Evolutionary conservation across 495 filamentous ascomycete species (phyloP).

Genomic region (Penicillium macrosclerotiorum): DNA sequence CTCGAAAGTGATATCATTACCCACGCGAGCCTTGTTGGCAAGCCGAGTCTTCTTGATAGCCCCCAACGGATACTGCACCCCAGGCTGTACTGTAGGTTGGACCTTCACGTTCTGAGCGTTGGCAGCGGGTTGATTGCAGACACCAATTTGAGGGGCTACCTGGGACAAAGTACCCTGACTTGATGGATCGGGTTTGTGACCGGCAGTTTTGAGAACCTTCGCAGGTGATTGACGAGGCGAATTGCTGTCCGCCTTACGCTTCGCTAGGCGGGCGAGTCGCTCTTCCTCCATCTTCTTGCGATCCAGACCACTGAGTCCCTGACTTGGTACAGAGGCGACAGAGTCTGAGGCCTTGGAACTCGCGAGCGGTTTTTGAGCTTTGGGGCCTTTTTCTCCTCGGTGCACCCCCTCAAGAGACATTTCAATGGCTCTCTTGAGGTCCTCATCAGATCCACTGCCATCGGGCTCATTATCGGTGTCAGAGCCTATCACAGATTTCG

Average conservation of each 20-base stretch:
- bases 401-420: constrained; percentile 39
- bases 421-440: constrained; percentile 51
- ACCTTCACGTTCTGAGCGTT: neutral
- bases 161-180: neutral
- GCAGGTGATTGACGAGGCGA: neutral
- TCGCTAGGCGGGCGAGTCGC: constrained; percentile 64
- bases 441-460: constrained; percentile 24
- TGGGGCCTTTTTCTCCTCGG: neutral
- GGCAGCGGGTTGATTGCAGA: constrained; percentile 1
- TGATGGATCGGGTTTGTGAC: neutral
- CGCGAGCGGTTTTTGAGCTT: neutral
- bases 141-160: neutral
- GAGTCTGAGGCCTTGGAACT: neutral
- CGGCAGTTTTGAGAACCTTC: constrained; percentile 5
- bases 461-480: constrained; percentile 29
- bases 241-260: constrained; percentile 39
- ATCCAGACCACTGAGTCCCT: constrained; percentile 55
- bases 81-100: constrained; percentile 22
- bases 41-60: constrained; percentile 82
- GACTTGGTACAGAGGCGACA: neutral
- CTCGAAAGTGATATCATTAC: constrained; percentile 83
- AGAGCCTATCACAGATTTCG: constrained; percentile 34
- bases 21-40: constrained; percentile 48
- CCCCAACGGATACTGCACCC: constrained; percentile 64
- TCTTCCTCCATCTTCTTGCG: constrained; percentile 86